Percentiles rank a stretch among this genome's conserved stretches.
These are phyloP conservation scores for Pisolithus marmoratus DNA, from an alignment of 768 basidiomycete genomes.

Conservation along the genomic window DNA sequence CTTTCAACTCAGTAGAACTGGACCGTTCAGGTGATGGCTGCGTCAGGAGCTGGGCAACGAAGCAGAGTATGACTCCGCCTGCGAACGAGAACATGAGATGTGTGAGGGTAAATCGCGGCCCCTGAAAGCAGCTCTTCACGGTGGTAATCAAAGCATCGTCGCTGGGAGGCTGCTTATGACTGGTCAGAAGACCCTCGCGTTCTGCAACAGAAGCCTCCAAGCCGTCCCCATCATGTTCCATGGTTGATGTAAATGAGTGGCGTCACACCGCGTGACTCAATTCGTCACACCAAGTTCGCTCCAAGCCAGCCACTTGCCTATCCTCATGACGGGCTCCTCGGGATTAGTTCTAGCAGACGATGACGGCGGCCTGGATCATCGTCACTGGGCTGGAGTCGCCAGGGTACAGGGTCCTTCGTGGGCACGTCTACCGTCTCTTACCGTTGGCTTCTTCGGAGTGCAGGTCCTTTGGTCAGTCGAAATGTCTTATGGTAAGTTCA, in stretches of 20 bases:
- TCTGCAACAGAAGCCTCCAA: conserved; percentile 15
- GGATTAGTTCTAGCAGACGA: conserved; percentile 42
- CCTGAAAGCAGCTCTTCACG: conserved; percentile 1
- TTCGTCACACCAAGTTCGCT: too few species aligned
- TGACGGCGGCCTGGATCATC: conserved; percentile 29
- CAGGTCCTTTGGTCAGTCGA: conserved; percentile 93
- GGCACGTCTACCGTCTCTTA: conserved; percentile 63
- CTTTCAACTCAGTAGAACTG: background rate
- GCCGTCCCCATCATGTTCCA: conserved; percentile 4
- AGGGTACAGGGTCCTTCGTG: conserved; percentile 63
- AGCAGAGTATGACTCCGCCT: conserved; percentile 47
- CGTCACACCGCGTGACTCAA: background rate
- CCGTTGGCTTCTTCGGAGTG: conserved; percentile 75
- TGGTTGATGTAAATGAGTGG: background rate
- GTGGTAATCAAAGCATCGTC: background rate
- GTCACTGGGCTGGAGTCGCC: conserved; percentile 47
- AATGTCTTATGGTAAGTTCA: conserved; percentile 71
- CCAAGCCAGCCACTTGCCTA: background rate
- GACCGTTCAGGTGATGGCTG: conserved; percentile 29
- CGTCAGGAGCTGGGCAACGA: conserved; percentile 44
- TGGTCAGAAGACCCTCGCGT: conserved; percentile 34
- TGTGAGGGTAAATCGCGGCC: conserved; percentile 9
- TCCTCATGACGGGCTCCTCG: conserved; percentile 47
- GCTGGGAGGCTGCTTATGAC: conserved; percentile 7
- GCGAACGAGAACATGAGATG: conserved; percentile 48